Percentiles rank a stretch among this genome's conserved stretches.
phyloP scores from a whole-genome alignment of 2,329 filamentous ascomycete genomes.

The Lachnum nothofagi region DNA sequence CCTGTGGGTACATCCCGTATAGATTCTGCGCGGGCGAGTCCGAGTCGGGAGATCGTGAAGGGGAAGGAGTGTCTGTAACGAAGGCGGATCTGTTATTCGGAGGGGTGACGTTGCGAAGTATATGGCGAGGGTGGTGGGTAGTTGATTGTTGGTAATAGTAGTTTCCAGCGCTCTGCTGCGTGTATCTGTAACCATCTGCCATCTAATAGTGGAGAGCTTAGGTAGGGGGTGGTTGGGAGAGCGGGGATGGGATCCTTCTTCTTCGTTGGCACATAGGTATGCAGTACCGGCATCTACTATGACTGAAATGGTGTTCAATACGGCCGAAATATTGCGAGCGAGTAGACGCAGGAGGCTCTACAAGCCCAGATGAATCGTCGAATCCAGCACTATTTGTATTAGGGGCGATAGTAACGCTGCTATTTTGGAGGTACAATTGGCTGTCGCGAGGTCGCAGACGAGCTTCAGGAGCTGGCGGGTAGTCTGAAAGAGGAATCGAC shows the following conservation, averaged over 20 bases:
- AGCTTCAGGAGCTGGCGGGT: constrained; percentile 1
- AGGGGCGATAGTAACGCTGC: neutral
- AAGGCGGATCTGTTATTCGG: constrained; percentile 38
- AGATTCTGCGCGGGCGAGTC: constrained; percentile 33
- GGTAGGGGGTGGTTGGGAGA: constrained; percentile 25
- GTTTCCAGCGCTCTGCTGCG: constrained; percentile 53
- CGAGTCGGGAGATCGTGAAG: constrained; percentile 50
- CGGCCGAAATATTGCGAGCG: neutral
- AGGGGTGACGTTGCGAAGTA: constrained; percentile 39
- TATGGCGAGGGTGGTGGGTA: constrained; percentile 38
- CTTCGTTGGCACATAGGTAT: constrained; percentile 35
- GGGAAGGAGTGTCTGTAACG: constrained; percentile 46
- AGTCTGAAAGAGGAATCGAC: neutral
- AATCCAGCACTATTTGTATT: neutral
- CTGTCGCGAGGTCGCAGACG: neutral
- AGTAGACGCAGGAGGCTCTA: neutral
- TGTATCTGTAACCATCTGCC: constrained; percentile 65
- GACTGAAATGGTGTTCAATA: constrained; percentile 11
- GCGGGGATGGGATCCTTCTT: constrained; percentile 29
- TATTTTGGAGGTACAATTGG: constrained; percentile 3
- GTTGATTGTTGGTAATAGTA: constrained; percentile 50
- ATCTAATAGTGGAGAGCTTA: constrained; percentile 45
- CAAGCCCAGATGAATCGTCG: constrained; percentile 1
- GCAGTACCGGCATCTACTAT: constrained; percentile 28
- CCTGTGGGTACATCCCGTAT: constrained; percentile 66